phyloP scores from a whole-genome alignment of 2,329 filamentous ascomycete genomes.

The Cordyceps tenuipes region DNA sequence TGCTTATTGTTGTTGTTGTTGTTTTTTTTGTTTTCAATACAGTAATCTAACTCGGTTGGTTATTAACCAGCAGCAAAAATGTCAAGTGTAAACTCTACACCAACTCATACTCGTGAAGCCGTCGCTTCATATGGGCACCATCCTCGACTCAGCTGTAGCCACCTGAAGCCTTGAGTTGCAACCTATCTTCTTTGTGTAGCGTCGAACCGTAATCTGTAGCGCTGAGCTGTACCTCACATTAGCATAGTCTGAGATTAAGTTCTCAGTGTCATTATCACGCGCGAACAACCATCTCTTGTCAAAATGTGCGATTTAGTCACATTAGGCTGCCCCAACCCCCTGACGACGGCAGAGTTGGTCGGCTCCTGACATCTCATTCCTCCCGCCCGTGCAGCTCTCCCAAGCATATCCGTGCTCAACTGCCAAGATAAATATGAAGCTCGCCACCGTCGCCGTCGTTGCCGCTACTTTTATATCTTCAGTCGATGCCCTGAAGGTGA shows the following conservation, averaged over 20 bases:
- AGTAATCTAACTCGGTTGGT: background rate
- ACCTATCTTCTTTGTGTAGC: background rate
- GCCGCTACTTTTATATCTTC: constrained; percentile 15
- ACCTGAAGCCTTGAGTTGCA: background rate
- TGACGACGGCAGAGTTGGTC: background rate
- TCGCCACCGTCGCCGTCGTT: constrained; percentile 14
- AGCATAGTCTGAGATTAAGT: too few species aligned
- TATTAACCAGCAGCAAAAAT: background rate
- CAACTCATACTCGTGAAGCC: background rate
- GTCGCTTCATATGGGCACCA: too few species aligned
- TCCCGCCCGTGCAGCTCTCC: too few species aligned
- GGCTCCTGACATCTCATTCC: background rate
- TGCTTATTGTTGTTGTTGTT: background rate
- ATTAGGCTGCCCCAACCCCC: too few species aligned
- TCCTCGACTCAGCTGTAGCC: too few species aligned
- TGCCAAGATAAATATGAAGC: constrained; percentile 18
- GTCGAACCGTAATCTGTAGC: background rate
- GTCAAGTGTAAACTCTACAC: too few species aligned
- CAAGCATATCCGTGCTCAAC: background rate
- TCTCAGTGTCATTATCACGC: too few species aligned
- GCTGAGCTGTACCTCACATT: background rate
- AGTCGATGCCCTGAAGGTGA: constrained; percentile 14
- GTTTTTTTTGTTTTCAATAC: too few species aligned
- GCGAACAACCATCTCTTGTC: too few species aligned
- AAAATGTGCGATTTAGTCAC: too few species aligned